Evolutionary conservation across 2,329 filamentous ascomycete species (phyloP).

Genomic region (Cladobotryum mycophilum): DNA sequence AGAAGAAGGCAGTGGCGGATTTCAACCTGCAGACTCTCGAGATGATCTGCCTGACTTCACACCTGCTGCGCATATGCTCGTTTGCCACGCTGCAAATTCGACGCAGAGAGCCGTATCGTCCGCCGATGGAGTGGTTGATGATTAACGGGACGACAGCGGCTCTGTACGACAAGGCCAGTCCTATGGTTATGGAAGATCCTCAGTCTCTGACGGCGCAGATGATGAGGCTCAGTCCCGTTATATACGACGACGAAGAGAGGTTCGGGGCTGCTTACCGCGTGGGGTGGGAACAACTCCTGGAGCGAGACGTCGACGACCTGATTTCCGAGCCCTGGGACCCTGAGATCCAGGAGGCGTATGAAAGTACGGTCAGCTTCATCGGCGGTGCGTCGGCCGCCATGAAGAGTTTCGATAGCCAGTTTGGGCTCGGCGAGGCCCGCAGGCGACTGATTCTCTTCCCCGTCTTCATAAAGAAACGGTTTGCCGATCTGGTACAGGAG

Average conservation of each 20-base stretch:
- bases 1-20: constrained; percentile 11
- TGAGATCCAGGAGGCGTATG: constrained; percentile 15
- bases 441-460: constrained; percentile 12
- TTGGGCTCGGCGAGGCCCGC: constrained; percentile 2
- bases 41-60: constrained; percentile 13
- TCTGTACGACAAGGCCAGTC: constrained; percentile 8
- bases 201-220: constrained; percentile 8
- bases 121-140: constrained; percentile 16
- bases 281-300: constrained; percentile 12
- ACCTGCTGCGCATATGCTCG: constrained; percentile 12
- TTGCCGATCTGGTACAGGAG: constrained; percentile 9
- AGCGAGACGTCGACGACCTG: constrained; percentile 9
- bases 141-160: constrained; percentile 14
- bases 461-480: constrained; percentile 11
- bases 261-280: constrained; percentile 8
- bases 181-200: constrained; percentile 4
- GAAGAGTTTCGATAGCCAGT: neutral
- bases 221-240: constrained; percentile 11
- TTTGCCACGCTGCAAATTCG: constrained; percentile 16
- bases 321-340: constrained; percentile 13
- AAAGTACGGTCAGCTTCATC: constrained; percentile 15
- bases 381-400: constrained; percentile 7
- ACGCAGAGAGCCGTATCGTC: constrained; percentile 10
- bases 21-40: constrained; percentile 10
- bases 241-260: constrained; percentile 9